Base-by-base conservation (phyloP, 176 grass and related monocot species). In the Aegilops longissima region DNA sequence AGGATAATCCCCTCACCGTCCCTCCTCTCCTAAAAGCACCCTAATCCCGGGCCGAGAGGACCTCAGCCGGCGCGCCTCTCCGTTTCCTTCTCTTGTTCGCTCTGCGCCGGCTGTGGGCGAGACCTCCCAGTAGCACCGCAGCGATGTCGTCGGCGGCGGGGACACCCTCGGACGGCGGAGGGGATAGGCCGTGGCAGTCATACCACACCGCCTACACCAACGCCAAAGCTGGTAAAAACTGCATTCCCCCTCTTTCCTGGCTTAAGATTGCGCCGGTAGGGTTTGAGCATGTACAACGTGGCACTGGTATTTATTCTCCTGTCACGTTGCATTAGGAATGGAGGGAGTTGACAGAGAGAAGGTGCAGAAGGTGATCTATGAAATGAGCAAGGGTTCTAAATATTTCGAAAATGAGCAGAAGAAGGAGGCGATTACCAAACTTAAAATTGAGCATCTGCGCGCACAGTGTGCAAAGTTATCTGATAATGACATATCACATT, bases 391-490 rank as follows among this genome's bases (percentile, higher is more conserved):
- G 78, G 96, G 96, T 27, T 98, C 93, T 39, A 96, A 98, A 39
- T 98, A 94, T 90, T 98, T 96, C 12, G 92, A 98, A 87, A 96
- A 98, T 68, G 93, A 98, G 87, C 89, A 94, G 84, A 87, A 90
- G 80, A 98, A 98, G 80, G 96, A 98, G 68, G 82, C 86, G 49
- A 77, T 88, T 56, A 88, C 80, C 24, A 96, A 90, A 78, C 96
- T 91, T 49, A 98, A 94, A 90, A 90, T 98, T 42, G 90, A 93
- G 49, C 93, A 91, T 86, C 67, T 98, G 59, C 65, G 64, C 82
- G 47, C 70, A 34, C 92, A 93, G 76, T 80, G 59, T 47, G 80
- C 88, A 63, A 91, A 88, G 52, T 69, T 98, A 12, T 94, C 96
- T 84, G 90, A 94, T 52, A 86, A 91, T 69, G 92, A 96, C 67